Evolutionary conservation across 768 basidiomycete genomes (phyloP).

Genomic region (Mycena latifolia): DNA sequence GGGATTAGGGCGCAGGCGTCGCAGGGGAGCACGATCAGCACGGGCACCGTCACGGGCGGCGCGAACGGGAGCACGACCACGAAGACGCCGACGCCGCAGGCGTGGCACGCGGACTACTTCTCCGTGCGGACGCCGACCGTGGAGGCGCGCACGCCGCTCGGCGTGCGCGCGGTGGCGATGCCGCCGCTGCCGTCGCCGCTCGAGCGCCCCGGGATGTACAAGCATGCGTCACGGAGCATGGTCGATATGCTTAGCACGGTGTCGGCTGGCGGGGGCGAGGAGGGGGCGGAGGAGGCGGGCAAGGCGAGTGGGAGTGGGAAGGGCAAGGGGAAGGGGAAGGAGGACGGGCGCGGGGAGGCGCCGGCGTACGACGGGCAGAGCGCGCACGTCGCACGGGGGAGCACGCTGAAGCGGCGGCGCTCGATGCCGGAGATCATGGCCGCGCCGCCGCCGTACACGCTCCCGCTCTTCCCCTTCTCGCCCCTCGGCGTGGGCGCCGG

Average conservation of each 20-base stretch:
- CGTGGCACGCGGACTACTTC: constrained; percentile 34
- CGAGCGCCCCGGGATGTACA: constrained; percentile 63
- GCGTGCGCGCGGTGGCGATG: constrained; percentile 19
- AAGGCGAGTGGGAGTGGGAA: constrained; percentile 9
- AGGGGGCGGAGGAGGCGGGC: constrained; percentile 31
- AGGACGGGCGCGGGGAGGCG: constrained; percentile 40
- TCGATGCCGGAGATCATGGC: constrained; percentile 80
- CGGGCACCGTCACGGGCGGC: neutral
- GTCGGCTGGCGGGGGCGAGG: constrained; percentile 26
- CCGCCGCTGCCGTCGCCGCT: constrained; percentile 20
- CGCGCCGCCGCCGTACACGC: constrained; percentile 78
- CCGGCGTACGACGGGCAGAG: constrained; percentile 49
- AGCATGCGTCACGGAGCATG: constrained; percentile 74
- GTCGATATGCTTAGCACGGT: constrained; percentile 60
- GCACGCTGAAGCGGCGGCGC: constrained; percentile 55
- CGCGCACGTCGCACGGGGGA: constrained; percentile 8
- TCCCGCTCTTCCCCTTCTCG: constrained; percentile 48
- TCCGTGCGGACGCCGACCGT: constrained; percentile 40
- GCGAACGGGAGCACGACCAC: no score
- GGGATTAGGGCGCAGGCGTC: constrained; percentile 12
- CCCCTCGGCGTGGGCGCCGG: constrained; percentile 22
- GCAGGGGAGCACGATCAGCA: constrained; percentile 5
- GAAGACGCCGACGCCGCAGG: constrained; percentile 17
- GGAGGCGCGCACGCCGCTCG: constrained; percentile 23
- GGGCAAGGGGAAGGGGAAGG: constrained; percentile 8